Base-by-base conservation (phyloP, 1,284 basidiomycete genomes). In the Trichosporon sp. region DNA sequence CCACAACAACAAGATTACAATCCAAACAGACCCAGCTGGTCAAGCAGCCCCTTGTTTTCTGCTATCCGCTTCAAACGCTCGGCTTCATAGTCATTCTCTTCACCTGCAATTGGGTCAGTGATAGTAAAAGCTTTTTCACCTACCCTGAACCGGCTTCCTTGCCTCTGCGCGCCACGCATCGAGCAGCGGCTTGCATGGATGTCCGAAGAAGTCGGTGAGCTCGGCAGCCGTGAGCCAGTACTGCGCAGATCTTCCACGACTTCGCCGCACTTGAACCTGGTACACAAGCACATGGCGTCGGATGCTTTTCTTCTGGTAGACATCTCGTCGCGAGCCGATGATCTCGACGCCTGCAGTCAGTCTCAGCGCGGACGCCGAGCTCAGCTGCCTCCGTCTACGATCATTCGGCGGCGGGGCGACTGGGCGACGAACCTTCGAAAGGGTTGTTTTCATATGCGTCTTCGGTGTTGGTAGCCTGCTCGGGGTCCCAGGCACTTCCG, bases 11-110 rank as follows among this genome's bases (percentile, higher is more conserved):
- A 16, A 37, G 13, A 1, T 31, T 29, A 54, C 49, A 54, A 11
- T 14, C 49, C 49, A 8, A 7, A 6, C 4, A 66, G 33, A 3
- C 63, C 60, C 1, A 67, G 62, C 21, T 57, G n/a, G 4, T 23
- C 19, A 31, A 67, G 19, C 33, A 67, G 52, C 16, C 25, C 25
- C 34, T 54, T 33, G 54, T 67, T 67, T 34, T 58, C 21, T 29
- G 61, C 65, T 25, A 67, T 64, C 14, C 59, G 61, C 16, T 27
- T 25, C 10, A n/a, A 52, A 7, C 65, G 62, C 34, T 64, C 60
- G 7, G 23, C 9, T 14, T 67, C 65, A 32, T 64, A 67, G 3
- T 62, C 60, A 27, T 34, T 65, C 19, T 49, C 61, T 25, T 52
- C 58, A 9, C 25, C 21, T 25, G 29, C 29, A 25, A 23, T 21